Evolutionary conservation across 2,329 filamentous ascomycete genomes (phyloP).

Genomic region (Hymenoscyphus repandus): DNA sequence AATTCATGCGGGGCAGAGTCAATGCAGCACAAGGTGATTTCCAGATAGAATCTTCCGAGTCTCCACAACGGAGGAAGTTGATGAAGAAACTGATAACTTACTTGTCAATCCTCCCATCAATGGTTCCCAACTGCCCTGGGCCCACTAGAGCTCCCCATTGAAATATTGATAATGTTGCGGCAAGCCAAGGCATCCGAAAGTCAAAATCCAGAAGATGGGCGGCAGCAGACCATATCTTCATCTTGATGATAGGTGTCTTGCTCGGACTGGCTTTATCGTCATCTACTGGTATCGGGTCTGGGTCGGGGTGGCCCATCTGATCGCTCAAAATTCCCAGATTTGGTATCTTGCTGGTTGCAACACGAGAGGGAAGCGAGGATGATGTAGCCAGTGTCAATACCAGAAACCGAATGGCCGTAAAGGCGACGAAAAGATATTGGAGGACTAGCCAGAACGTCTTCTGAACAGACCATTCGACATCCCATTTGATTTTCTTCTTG

Average conservation of each 20-base stretch:
- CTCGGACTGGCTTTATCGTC: conserved; percentile 13
- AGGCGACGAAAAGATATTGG: conserved; percentile 42
- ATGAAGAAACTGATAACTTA: conserved; percentile 40
- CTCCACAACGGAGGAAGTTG: conserved; percentile 6
- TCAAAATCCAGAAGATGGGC: conserved; percentile 69
- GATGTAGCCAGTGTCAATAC: conserved; percentile 60
- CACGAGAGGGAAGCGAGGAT: conserved; percentile 58
- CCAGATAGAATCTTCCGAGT: conserved; percentile 14
- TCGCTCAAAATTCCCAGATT: conserved; percentile 23
- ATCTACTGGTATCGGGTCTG: conserved; percentile 12
- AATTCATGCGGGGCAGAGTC: conserved; percentile 45
- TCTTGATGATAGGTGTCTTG: conserved; percentile 54
- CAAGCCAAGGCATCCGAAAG: conserved; percentile 85
- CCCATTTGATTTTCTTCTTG: conserved; percentile 15
- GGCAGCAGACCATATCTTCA: conserved; percentile 70
- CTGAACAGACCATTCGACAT: conserved; percentile 22
- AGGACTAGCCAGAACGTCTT: conserved; percentile 46
- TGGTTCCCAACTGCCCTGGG: conserved; percentile 68
- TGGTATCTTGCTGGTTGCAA: conserved; percentile 27
- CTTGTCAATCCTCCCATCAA: conserved; percentile 82
- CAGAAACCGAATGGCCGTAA: conserved; percentile 61
- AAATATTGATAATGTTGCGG: conserved; percentile 66
- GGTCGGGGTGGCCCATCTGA: conserved; percentile 18
- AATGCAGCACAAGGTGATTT: conserved; percentile 9
- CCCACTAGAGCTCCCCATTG: conserved; percentile 70